phyloP scores from a whole-genome alignment of 176 grass and related monocot species.

The Puya raimondii region DNA sequence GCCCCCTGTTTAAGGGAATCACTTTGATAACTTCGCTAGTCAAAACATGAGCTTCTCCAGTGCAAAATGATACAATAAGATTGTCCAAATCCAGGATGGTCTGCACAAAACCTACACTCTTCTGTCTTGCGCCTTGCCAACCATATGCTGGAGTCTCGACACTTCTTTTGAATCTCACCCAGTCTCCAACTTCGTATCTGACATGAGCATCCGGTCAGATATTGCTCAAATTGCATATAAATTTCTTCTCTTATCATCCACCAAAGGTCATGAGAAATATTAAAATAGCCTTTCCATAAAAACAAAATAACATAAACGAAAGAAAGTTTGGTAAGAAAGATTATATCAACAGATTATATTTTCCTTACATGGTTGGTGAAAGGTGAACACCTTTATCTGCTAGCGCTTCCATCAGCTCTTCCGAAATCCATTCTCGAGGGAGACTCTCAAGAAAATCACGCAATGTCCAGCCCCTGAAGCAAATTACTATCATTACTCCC shows the following conservation, averaged over 20 bases:
- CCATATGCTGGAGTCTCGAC: conserved; percentile 61
- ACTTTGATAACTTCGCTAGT: conserved; percentile 88
- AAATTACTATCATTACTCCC: conserved; percentile 11
- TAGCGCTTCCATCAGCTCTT: conserved; percentile 94
- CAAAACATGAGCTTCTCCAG: conserved; percentile 86
- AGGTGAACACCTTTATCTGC: conserved; percentile 85
- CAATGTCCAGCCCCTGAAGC: conserved; percentile 74
- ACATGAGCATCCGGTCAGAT: conserved; percentile 31
- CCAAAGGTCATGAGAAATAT: too few relatives aligned
- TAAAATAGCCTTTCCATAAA: too few relatives aligned
- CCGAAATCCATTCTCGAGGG: conserved; percentile 98
- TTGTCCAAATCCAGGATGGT: conserved; percentile 53
- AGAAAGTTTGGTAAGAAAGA: conserved; percentile 8
- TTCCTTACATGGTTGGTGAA: conserved; percentile 86
- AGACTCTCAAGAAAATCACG: conserved; percentile 89
- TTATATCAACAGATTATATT: conserved; percentile 10
- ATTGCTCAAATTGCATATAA: not conserved
- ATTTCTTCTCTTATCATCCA: not conserved
- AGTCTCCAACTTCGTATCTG: conserved; percentile 82
- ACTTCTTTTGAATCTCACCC: conserved; percentile 94
- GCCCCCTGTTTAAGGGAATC: conserved; percentile 94
- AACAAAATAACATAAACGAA: not conserved
- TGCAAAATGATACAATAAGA: conserved; percentile 91
- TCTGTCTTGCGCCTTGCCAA: conserved; percentile 87
- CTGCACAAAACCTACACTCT: conserved; percentile 94